phyloP scores from a whole-genome alignment of 2,329 filamentous ascomycete genomes.

The Kalmusia sp. region DNA sequence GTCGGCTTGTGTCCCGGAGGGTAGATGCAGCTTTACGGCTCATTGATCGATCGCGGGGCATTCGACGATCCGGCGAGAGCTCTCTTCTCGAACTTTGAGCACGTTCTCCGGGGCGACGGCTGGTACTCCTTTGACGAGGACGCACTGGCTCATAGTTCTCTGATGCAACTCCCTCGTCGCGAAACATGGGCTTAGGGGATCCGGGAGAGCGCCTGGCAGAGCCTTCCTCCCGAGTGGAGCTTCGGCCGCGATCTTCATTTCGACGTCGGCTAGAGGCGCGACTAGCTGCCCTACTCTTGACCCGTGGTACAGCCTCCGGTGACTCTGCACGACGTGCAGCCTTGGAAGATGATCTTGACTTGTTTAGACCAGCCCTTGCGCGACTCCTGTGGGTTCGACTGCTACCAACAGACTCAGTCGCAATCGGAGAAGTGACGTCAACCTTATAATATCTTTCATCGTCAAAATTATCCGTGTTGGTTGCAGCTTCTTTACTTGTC shows the following conservation, averaged over 20 bases:
- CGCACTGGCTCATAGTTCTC: constrained; percentile 69
- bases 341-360: constrained; percentile 47
- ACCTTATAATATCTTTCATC: constrained; percentile 58
- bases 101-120: constrained; percentile 55
- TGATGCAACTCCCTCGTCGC: constrained; percentile 60
- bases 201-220: constrained; percentile 75
- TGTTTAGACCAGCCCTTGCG: constrained; percentile 38
- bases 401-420: constrained; percentile 46
- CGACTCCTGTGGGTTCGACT: constrained; percentile 45
- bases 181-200: constrained; percentile 78
- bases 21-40: constrained; percentile 41
- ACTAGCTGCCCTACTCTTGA: constrained; percentile 40
- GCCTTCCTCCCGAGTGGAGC: constrained; percentile 50
- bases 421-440: constrained; percentile 40
- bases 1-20: constrained; percentile 40
- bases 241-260: constrained; percentile 42
- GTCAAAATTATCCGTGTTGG: constrained; percentile 55
- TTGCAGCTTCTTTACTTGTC: constrained; percentile 48
- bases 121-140: constrained; percentile 59
- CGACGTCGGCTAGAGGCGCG: constrained; percentile 45
- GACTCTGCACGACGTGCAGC: constrained; percentile 42
- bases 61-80: constrained; percentile 52
- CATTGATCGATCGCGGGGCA: constrained; percentile 44
- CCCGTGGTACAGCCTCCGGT: constrained; percentile 35
- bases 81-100: constrained; percentile 53